Evolutionary conservation across 257 asterid genomes (phyloP), one percentile per base, ranked within the genome.

Genomic region (Linderniella brevidens): DNA sequence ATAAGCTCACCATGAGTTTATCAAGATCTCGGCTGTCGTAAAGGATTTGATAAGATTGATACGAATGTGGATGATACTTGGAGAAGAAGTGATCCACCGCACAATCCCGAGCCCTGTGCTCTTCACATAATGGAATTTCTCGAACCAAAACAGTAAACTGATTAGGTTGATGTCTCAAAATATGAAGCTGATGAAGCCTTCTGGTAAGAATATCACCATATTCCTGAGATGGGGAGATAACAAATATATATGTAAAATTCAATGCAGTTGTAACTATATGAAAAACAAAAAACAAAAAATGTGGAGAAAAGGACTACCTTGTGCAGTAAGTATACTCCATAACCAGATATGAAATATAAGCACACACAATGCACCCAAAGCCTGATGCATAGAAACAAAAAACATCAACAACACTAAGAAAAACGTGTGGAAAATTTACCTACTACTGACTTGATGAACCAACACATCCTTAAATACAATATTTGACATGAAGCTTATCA

Each of bases 121-220:
- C 94, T 39, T 63, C 58, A 63, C 98, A 88, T 36, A 75, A 43
- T 13, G 98, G 98, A 49, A 84, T 80, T 70, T 79, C 93, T 68
- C 98, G 88, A 57, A 88, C 95, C 58, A 88, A 69, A 63, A 88
- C 92, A 42, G 96, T 78, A 67, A 84, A 78, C 63, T 88, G 96
- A 59, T 80, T 75, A 3, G 98, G 94, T 57, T 81, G 80, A 49
- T 75, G 77, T 79, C 96, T 75, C 75, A 75, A 3, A 17, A 15
- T 55, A 58, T 70, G 74, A 15, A 88, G 68, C 63, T 76, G 87
- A 48, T 66, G 76, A 55, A 73, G 62, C 75, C 94, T 81, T 80
- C 68, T 84, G 41, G 50, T 54, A 61, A 81, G 68, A 54, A 76
- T 74, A 63, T 78, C 75, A 32, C 68, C 52, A 53, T 74, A 88